Evolutionary conservation across 306 rosid species (phyloP).

Genomic region (Acacia melanoxylon): DNA sequence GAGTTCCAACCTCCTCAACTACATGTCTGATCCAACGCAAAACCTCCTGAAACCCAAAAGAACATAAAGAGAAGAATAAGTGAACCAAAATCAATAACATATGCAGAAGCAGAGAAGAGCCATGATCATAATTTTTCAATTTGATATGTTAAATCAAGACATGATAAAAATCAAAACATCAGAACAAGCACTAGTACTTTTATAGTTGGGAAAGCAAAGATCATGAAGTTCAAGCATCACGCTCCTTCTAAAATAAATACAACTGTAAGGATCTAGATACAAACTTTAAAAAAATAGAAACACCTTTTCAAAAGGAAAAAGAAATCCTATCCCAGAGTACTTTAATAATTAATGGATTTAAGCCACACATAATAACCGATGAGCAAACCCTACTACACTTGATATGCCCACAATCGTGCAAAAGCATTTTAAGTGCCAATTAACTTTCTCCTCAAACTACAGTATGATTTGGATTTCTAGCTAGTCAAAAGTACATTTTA

Average conservation of each 20-base stretch:
- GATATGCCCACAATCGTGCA: background rate
- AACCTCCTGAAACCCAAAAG: conserved; percentile 73
- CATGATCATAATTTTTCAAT: conserved; percentile 5
- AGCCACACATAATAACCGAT: background rate
- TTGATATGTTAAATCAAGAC: background rate
- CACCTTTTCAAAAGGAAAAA: background rate
- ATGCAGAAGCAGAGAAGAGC: background rate
- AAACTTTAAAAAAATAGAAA: background rate
- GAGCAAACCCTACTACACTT: background rate
- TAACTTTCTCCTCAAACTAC: background rate
- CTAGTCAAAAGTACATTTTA: background rate
- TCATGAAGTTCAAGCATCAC: background rate
- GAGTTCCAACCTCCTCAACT: conserved; percentile 87
- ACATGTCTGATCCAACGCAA: conserved; percentile 92
- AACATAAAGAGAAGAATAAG: conserved; percentile 12
- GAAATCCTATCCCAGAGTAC: too few relatives aligned
- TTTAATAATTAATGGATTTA: background rate
- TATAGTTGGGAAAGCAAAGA: background rate
- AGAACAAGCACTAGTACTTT: background rate
- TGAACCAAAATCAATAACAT: background rate
- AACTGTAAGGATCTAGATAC: background rate
- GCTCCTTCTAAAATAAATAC: background rate
- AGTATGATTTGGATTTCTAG: background rate
- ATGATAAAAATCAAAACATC: background rate
- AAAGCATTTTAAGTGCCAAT: background rate